Evolutionary conservation across 2,329 filamentous ascomycete species (phyloP), one percentile per base, ranked within the genome.

Genomic region (Trichoderma brevicompactum): DNA sequence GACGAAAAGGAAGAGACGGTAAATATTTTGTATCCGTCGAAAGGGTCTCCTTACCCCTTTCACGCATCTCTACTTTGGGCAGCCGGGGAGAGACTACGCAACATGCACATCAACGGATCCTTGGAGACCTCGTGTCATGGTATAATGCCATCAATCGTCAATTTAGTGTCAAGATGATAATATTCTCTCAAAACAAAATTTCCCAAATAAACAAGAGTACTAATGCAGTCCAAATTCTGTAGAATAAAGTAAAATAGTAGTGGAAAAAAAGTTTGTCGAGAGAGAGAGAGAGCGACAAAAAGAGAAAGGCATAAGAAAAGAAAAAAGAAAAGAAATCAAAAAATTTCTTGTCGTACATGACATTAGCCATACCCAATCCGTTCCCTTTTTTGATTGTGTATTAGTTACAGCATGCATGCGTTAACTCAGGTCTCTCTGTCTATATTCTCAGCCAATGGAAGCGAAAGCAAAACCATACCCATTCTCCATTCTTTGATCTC

Each of bases 401-500:
- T 76, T 76, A 76, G 70, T 72, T 76, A 77, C 76, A 78, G 70
- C 71, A 67, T 73, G 71, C 70, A 74, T 75, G 72, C 68, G 48
- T 65, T 64, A 68, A 69, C 68, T 70, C 62, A 67, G 65, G 46
- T 69, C 64, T 70, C 66, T 77, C 71, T 76, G 72, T 78, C 75
- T 78, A 76, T 77, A 70, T 67, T 75, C 70, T 76, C 74, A 72
- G 69, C 69, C 73, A 68, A 69, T 73, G 67, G 62, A 73, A 73
- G 69, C 70, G 72, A 73, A 72, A 72, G 69, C 70, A 71, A 70
- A 55, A 70, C 56, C 64, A 50, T 56, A 62, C 65, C 67, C 60
- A 38, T 63, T 68, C 65, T 67, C 43, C 67, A 60, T 49, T 54
- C 52, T 65, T 62, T 63, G 53, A 65, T 65, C 62, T 66, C 53